phyloP scores from a whole-genome alignment of 345 rosid species.

The Populus alba region DNA sequence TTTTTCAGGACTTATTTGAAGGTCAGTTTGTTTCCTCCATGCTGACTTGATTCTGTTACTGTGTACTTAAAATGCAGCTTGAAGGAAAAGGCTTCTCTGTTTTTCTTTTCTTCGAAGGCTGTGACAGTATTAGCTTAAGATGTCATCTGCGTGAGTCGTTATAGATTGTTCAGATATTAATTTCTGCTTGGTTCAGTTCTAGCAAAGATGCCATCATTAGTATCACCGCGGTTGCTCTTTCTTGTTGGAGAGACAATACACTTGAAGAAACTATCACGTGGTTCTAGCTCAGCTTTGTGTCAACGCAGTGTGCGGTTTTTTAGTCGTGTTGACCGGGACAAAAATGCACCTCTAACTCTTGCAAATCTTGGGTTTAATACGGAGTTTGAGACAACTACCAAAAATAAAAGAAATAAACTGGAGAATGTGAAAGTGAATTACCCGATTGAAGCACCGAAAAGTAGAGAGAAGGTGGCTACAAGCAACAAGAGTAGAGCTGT shows the following conservation, averaged over 20 bases:
- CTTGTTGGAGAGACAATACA: conserved; percentile 53
- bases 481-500: conserved; percentile 36
- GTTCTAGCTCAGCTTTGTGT: conserved; percentile 40
- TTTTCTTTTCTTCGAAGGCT: background rate
- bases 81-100: background rate
- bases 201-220: conserved; percentile 46
- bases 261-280: conserved; percentile 39
- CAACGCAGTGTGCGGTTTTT: conserved; percentile 37
- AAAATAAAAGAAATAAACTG: conserved; percentile 25
- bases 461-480: conserved; percentile 32
- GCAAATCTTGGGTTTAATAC: conserved; percentile 54
- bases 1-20: background rate
- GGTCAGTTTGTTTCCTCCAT: background rate
- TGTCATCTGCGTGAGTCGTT: background rate
- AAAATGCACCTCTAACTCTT: conserved; percentile 56
- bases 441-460: conserved; percentile 33
- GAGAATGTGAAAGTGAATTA: conserved; percentile 16
- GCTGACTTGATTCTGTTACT: background rate
- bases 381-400: conserved; percentile 27
- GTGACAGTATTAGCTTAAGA: background rate
- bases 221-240: conserved; percentile 61
- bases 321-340: conserved; percentile 36
- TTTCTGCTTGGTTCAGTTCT: conserved; percentile 1
- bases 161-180: background rate
- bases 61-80: background rate